These are phyloP conservation scores for Alternaria sp. DNA, from an alignment of 2,329 filamentous ascomycete species.

Conservation along the genomic window DNA sequence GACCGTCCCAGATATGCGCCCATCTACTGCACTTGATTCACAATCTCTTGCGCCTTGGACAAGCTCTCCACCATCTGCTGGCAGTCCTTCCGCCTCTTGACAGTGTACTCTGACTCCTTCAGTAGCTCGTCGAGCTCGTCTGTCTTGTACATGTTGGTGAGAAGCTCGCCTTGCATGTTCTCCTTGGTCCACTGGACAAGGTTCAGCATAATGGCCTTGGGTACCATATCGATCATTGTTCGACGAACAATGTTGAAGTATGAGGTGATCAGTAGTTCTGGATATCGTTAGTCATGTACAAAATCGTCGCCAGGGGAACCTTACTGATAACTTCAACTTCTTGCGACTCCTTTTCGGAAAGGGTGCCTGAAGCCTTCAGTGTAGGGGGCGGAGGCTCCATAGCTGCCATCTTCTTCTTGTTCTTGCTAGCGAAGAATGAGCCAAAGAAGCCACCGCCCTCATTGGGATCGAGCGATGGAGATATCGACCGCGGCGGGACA, in stretches of 20 bases:
- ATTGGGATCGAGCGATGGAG: constrained; percentile 76
- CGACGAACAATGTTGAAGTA: constrained; percentile 99
- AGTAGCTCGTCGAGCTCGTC: constrained; percentile 91
- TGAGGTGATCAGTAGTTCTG: constrained; percentile 92
- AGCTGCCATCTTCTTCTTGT: constrained; percentile 99
- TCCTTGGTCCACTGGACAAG: constrained; percentile 97
- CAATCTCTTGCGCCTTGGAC: constrained; percentile 90
- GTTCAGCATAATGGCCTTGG: constrained; percentile 98
- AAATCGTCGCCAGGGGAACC: constrained; percentile 41
- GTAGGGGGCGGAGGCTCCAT: constrained; percentile 96
- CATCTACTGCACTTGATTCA: constrained; percentile 71
- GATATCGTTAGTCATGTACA: constrained; percentile 24
- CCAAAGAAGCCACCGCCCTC: constrained; percentile 84
- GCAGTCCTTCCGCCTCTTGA: constrained; percentile 94
- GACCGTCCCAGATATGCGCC: constrained; percentile 7
- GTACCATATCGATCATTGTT: constrained; percentile 99
- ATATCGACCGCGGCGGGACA: constrained; percentile 75
- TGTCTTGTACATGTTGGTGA: constrained; percentile 96
- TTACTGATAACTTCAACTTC: constrained; percentile 98
- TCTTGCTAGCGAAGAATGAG: constrained; percentile 98
- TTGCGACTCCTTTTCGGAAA: constrained; percentile 92
- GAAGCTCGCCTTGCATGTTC: constrained; percentile 95
- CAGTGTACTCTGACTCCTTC: constrained; percentile 97
- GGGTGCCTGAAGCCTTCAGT: constrained; percentile 90
- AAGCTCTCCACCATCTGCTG: constrained; percentile 99